Evolutionary conservation across 2,329 filamentous ascomycete species (phyloP), one percentile per base, ranked within the genome.

Genomic region (Alternaria sp.): DNA sequence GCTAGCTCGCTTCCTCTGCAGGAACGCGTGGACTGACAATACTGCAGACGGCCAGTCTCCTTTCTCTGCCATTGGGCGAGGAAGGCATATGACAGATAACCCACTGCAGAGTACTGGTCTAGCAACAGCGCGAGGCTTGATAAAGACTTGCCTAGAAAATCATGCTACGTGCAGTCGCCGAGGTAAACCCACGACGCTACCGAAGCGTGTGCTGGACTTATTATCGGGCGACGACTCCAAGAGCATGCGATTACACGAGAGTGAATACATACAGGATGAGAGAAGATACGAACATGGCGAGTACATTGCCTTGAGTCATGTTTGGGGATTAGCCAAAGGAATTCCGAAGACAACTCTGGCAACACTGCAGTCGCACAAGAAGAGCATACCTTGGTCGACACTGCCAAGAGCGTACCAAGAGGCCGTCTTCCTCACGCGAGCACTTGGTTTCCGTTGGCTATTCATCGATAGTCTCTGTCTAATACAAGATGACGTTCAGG

Each of bases 381-480:
- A 74, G 54, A 65, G 61, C 42, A 73, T 77, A 32, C 55, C 68
- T 14, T 76, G 72, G 73, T 60, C 69, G 12, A 57, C 61, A 3
- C 54, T 77, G 24, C 75, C 77, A 14, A 72, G 62, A 51, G 71
- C 74, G 4, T 74, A 78, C 36, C 76, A 78, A 61, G 73, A 80
- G 51, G 75, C 76, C 7, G 59, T 79, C 7, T 54, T 71, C 7
- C 64, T 78, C n/a, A 76, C 77, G 3, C 66, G 73, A 34, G 68
- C 73, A 30, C 65, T 79, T n/a, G 75, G 75, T 4, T 68, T 79
- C 42, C 71, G 72, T 6, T 79, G 72, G 62, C 62, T 80, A 0
- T 80, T 76, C 71, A 74, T 79, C 36, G 78, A 80, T 56, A 64
- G 70, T 4, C 56, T 78, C 11, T 78, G 75, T 57, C 65, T 78